phyloP scores from a whole-genome alignment of 140 eudicot species.

The Ambrosia hybrid region DNA sequence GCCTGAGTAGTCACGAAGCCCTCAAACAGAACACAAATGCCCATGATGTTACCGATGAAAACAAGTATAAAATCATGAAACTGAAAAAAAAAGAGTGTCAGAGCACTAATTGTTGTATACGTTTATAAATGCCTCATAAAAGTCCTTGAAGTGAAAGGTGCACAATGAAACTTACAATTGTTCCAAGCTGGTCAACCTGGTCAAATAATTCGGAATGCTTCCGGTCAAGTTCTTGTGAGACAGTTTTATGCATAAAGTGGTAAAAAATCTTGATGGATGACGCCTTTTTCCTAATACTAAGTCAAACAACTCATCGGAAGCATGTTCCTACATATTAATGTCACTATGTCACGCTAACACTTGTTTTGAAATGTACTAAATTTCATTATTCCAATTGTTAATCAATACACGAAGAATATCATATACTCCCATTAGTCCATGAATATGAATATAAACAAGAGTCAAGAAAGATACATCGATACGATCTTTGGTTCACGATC shows the following conservation, averaged over 20 bases:
- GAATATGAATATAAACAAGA: neutral
- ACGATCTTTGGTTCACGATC: slow-evolving; percentile 74
- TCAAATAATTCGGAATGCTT: slow-evolving; percentile 69
- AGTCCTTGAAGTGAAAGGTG: slow-evolving; percentile 6
- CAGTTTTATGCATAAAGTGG: slow-evolving; percentile 57
- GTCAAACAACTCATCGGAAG: too few species aligned
- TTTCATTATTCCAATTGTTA: too few species aligned
- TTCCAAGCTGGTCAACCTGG: slow-evolving; percentile 64
- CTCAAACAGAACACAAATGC: too few species aligned
- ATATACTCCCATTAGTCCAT: too few species aligned
- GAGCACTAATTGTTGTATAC: neutral
- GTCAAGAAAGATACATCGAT: slow-evolving; percentile 46
- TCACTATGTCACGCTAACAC: too few species aligned
- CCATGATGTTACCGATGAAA: too few species aligned
- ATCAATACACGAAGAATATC: too few species aligned
- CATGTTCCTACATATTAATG: too few species aligned
- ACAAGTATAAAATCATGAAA: too few species aligned
- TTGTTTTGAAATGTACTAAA: too few species aligned
- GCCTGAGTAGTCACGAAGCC: too few species aligned
- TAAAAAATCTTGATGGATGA: slow-evolving; percentile 2
- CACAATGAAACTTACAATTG: slow-evolving; percentile 65
- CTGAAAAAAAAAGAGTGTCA: too few species aligned
- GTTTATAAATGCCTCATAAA: slow-evolving; percentile 8
- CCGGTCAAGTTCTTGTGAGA: slow-evolving; percentile 76
- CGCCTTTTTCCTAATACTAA: neutral